phyloP scores from a whole-genome alignment of 371 early-diverging fungal genomes.

The Rhizopus arrhizus region DNA sequence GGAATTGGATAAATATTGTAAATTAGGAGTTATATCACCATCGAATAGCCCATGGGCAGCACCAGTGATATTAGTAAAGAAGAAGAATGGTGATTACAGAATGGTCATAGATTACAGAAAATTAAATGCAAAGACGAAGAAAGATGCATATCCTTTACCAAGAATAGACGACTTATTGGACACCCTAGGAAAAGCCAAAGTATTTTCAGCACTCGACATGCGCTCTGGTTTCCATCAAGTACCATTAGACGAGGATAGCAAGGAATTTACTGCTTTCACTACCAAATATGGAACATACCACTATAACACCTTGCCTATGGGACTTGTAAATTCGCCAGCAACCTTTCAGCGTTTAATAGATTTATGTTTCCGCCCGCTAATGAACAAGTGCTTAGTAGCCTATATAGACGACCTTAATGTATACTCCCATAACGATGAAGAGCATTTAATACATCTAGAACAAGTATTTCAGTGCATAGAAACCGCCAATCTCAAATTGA shows the following conservation, averaged over 20 bases:
- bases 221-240: constrained; percentile 42
- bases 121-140: constrained; percentile 41
- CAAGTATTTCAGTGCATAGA: neutral
- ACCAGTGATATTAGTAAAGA: constrained; percentile 47
- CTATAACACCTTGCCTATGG: constrained; percentile 39
- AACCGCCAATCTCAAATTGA: neutral
- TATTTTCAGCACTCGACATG: constrained; percentile 15
- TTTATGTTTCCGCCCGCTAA: constrained; percentile 27
- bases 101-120: constrained; percentile 34
- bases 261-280: constrained; percentile 50
- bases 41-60: constrained; percentile 27
- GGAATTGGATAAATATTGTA: constrained; percentile 18
- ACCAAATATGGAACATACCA: constrained; percentile 34
- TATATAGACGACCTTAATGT: constrained; percentile 7
- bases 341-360: constrained; percentile 41
- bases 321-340: constrained; percentile 35
- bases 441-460: neutral
- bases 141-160: constrained; percentile 45
- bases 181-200: constrained; percentile 14
- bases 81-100: constrained; percentile 41
- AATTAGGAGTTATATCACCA: constrained; percentile 22
- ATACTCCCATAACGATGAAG: neutral
- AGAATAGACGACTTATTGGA: constrained; percentile 40
- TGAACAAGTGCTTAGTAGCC: constrained; percentile 1
- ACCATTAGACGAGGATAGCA: constrained; percentile 23